Base-by-base conservation (phyloP, 768 basidiomycete species). In the Fomitopsis serialis region DNA sequence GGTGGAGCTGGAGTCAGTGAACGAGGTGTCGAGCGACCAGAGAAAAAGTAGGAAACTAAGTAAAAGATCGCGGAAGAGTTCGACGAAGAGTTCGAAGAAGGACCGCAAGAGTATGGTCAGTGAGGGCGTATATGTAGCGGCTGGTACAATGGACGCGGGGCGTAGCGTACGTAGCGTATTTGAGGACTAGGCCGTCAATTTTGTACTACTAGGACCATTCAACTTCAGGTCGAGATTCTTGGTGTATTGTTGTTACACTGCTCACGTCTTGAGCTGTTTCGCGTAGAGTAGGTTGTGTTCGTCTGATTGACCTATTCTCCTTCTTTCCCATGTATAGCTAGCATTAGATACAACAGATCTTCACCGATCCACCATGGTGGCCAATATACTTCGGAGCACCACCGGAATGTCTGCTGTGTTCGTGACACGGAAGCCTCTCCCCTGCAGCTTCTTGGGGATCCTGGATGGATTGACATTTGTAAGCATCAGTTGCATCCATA, bases 341-440 rank as follows among this genome's bases (percentile, higher is more conserved):
- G 15, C 15, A 40, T 40, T 40, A 40, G 37, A 40, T 15, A 4
- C 15, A 35, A 9, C 34, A 40, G 7, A 40, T 40, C 15, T 13
- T 23, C 48, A 64, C 5, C 47, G 50, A n/a, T 65, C 64, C 6
- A 70, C 63, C 68, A 70, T 70, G 11, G 61, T 63, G 2, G 68
- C 64, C 21, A 87, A 59, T 44, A 87, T 84, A 53, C 81, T 83
- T 47, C 82, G 69, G 50, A 87, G 59, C 2, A 85, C 84, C 21
- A 72, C 76, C 0, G 84, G 85, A 29, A 87, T 85, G 63, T 85
- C 84, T 9, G 76, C 76, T 0, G 82, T 82, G 61, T 85, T 81
- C 11, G 63, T 63, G 0, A 87, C 82, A 21, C 79, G 74, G 66
- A 80, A 87, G 5, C 75, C 82, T 27, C 76, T 74, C 2, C 82